These are phyloP conservation scores for Schizosaccharomyces osmophilus DNA, from an alignment of 805 yeast genomes.

Conservation along the genomic window DNA sequence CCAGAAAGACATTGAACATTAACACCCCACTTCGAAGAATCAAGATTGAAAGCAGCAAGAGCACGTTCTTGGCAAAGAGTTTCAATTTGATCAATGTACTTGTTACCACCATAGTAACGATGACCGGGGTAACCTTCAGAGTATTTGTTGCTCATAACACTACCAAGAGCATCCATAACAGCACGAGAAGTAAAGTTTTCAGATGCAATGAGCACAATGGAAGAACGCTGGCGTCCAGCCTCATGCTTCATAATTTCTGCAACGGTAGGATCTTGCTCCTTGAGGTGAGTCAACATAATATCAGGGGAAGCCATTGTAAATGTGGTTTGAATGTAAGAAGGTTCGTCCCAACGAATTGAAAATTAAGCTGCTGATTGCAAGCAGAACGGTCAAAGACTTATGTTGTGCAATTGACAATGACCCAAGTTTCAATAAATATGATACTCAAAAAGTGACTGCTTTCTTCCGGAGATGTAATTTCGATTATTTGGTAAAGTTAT, in stretches of 20 bases:
- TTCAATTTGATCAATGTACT: conserved; percentile 80
- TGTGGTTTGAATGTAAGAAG: no score
- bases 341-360: no score
- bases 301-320: background rate
- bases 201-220: conserved; percentile 78
- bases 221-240: conserved; percentile 65
- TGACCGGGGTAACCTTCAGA: conserved; percentile 97
- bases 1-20: conserved; percentile 90
- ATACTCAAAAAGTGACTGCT: background rate
- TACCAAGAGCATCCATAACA: conserved; percentile 81
- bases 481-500: background rate
- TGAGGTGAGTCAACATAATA: conserved; percentile 9
- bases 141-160: conserved; percentile 92
- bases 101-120: conserved; percentile 94
- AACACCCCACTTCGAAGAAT: conserved; percentile 81
- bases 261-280: conserved; percentile 26
- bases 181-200: conserved; percentile 91
- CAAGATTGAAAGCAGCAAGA: conserved; percentile 50
- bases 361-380: no score
- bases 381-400: no score
- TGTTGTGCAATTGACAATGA: no score
- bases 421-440: no score
- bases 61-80: conserved; percentile 78
- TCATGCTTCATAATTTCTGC: conserved; percentile 52
- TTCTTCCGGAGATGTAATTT: background rate